Evolutionary conservation across 164 flowering plant species (phyloP).

Genomic region (Paratinospora sagittata): DNA sequence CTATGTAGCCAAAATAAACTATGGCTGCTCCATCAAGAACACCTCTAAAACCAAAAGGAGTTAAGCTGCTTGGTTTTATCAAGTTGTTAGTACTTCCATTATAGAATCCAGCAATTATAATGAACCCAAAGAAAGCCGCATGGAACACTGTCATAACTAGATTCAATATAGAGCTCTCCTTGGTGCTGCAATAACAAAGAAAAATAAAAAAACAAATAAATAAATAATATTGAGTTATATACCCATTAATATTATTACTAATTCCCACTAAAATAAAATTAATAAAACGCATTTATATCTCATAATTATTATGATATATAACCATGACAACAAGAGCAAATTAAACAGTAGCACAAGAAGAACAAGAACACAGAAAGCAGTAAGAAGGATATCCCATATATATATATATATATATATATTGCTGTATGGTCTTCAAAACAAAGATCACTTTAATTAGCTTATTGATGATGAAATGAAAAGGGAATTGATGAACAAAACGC

Average conservation of each 20-base stretch:
- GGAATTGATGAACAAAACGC: neutral
- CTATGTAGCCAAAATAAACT: conserved; percentile 73
- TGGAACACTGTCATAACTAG: conserved; percentile 73
- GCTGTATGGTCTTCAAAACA: neutral
- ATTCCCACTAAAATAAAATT: neutral
- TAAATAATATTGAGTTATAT: conserved; percentile 7
- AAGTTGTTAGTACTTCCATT: conserved; percentile 53
- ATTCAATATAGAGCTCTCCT: conserved; percentile 84
- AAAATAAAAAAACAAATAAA: too few relatives aligned
- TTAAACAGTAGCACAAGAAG: neutral
- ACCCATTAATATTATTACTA: neutral
- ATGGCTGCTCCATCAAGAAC: conserved; percentile 64
- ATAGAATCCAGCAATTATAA: conserved; percentile 59
- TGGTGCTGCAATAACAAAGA: conserved; percentile 61
- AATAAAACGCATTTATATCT: neutral
- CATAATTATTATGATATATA: conserved; percentile 8
- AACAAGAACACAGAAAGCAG: too few relatives aligned
- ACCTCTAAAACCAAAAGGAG: conserved; percentile 60
- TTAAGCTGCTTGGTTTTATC: conserved; percentile 52
- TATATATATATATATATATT: too few relatives aligned
- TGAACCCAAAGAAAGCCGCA: conserved; percentile 62
- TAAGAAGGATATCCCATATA: too few relatives aligned
- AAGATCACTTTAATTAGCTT: neutral
- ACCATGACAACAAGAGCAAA: neutral
- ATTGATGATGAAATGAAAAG: neutral